These are phyloP conservation scores for Stereocaulon alpinum DNA, from an alignment of 495 filamentous ascomycete genomes.

Conservation along the genomic window DNA sequence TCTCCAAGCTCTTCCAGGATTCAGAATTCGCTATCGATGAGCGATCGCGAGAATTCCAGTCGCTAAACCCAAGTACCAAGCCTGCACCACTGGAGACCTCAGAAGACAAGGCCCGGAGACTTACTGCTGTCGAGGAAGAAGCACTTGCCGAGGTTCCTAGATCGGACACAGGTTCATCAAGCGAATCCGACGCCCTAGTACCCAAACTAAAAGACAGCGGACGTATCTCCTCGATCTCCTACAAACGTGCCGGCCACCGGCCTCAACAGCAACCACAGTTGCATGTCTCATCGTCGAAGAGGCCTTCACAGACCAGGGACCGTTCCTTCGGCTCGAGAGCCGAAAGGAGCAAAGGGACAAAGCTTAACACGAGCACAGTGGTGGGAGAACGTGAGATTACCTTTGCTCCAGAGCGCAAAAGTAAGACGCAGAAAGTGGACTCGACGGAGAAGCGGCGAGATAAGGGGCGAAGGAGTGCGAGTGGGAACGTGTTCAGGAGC, in stretches of 20 bases:
- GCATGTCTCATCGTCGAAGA: slow-evolving; percentile 45
- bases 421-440: slow-evolving; percentile 27
- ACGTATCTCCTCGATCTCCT: slow-evolving; percentile 58
- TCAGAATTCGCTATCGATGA: slow-evolving; percentile 90
- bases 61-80: slow-evolving; percentile 73
- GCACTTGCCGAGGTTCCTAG: slow-evolving; percentile 40
- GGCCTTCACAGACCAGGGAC: slow-evolving; percentile 36
- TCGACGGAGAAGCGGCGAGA: slow-evolving; percentile 27
- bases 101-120: slow-evolving; percentile 37
- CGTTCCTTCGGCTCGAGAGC: slow-evolving; percentile 63
- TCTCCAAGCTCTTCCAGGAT: slow-evolving; percentile 81
- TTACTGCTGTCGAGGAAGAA: slow-evolving; percentile 62
- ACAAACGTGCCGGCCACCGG: slow-evolving; percentile 45
- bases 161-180: slow-evolving; percentile 27
- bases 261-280: slow-evolving; percentile 47
- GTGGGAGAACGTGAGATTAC: slow-evolving; percentile 80
- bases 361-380: slow-evolving; percentile 41
- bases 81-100: slow-evolving; percentile 24
- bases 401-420: slow-evolving; percentile 60
- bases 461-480: slow-evolving; percentile 43
- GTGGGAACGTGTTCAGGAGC: slow-evolving; percentile 42
- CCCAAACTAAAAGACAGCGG: slow-evolving; percentile 34
- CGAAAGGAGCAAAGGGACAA: slow-evolving; percentile 37
- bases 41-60: slow-evolving; percentile 71
- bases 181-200: slow-evolving; percentile 34